These are phyloP conservation scores for Gastrodia elata DNA, from an alignment of 106 monocot species.

Conservation along the genomic window DNA sequence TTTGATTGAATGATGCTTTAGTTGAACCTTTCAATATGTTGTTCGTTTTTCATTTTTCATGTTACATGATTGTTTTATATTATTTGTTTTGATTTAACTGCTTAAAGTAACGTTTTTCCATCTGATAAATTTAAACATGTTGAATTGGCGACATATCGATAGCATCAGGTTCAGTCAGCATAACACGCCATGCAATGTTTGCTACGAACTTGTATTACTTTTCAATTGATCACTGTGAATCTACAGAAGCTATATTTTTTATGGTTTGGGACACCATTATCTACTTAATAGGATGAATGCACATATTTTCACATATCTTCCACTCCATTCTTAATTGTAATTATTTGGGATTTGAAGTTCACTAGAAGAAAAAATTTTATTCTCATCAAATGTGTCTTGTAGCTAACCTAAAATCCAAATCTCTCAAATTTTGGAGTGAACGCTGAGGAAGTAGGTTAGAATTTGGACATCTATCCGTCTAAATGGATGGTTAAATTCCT, in stretches of 20 bases:
- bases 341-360: too few species aligned
- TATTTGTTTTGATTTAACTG: not conserved
- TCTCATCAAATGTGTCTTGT: too few species aligned
- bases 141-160: not conserved
- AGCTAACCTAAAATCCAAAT: too few species aligned
- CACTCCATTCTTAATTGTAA: too few species aligned
- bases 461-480: too few species aligned
- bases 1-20: not conserved
- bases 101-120: not conserved
- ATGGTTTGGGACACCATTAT: too few species aligned
- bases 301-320: too few species aligned
- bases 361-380: too few species aligned
- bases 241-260: not conserved
- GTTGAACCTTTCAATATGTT: not conserved
- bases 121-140: not conserved
- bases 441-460: too few species aligned
- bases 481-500: too few species aligned
- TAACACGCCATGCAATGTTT: not conserved
- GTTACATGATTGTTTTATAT: not conserved
- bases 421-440: too few species aligned
- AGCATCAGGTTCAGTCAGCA: not conserved
- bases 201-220: not conserved
- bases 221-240: not conserved
- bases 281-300: too few species aligned
- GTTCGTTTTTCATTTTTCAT: not conserved